Base-by-base conservation (phyloP, 2,329 filamentous ascomycete genomes). In the Neofusicoccum ribis region DNA sequence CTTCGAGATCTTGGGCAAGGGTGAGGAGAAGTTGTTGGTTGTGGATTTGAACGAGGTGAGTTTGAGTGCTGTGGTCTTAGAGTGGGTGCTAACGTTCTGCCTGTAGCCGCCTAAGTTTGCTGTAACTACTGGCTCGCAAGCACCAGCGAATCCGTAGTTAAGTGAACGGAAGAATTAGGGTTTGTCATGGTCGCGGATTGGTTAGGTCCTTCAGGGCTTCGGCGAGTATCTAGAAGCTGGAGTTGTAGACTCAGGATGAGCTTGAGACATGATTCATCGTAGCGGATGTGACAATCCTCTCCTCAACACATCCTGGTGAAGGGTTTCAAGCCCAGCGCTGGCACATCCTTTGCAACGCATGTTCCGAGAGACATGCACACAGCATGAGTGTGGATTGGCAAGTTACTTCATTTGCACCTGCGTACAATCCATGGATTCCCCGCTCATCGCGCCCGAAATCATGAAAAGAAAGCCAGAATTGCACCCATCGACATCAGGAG, bases 1-100 rank as follows among this genome's bases (percentile, higher is more conserved):
- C 0, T 92, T 89, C 63, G 90, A 90, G 0, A 78, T 91, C 0
- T 78, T 92, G 3, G 90, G 90, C 0, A 88, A 91, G n/a, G 86
- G 85, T 0, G 86, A 90, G 63, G 88, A 91, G 70, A 86, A 86
- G 2, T 77, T 92, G 0, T 76, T 93, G 5, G 81, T 93, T 0
- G 86, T 92, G 0, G 89, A 93, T 74, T 89, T 89, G 0, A 77
- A 78, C 15, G 72, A 79, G 65, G 75, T 77, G 23, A 69, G 75
- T 62, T 20, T 27, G 27, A 64, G 27, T 23, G 41, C 9, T 23
- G 17, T 43, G 23, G 39, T 20, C 2, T 23, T 34, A 20, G 15
- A 37, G 12, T 39, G 12, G 9, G 12, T 37, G 44, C 51, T 64
- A 36, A 60, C 34, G 1, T 54, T 12, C 23, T 44, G 43, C 15